A percentile compares a stretch with the other conserved stretches of the same genome.
phyloP scores from a whole-genome alignment of 495 filamentous ascomycete genomes.

The Neurospora africana region DNA sequence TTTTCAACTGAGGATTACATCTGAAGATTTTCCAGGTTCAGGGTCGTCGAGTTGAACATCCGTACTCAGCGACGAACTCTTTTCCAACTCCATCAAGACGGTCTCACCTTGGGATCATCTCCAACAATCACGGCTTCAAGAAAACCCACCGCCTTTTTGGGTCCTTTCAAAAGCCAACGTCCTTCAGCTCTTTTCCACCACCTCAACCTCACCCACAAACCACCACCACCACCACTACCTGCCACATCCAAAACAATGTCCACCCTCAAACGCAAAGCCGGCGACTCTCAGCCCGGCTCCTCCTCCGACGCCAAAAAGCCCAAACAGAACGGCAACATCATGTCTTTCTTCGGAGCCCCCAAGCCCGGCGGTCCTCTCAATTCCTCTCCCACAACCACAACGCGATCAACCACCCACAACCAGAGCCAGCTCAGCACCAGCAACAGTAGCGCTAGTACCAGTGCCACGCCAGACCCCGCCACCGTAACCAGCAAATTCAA shows the following conservation, averaged over 20 bases:
- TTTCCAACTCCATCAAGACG: not conserved
- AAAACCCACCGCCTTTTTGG: not conserved
- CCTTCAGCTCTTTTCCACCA: not conserved
- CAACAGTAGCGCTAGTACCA: slow-evolving; percentile 10
- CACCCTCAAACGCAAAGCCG: slow-evolving; percentile 59
- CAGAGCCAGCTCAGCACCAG: slow-evolving; percentile 13
- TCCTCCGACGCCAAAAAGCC: slow-evolving; percentile 55
- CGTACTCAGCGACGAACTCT: not conserved
- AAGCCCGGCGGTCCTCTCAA: slow-evolving; percentile 12
- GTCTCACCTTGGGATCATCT: not conserved
- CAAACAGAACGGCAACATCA: slow-evolving; percentile 47
- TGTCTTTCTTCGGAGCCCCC: slow-evolving; percentile 42
- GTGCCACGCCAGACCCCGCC: slow-evolving; percentile 13
- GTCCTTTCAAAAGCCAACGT: not conserved
- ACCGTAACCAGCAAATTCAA: slow-evolving; percentile 52
- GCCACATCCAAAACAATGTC: slow-evolving; percentile 28
- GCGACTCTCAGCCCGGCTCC: slow-evolving; percentile 30
- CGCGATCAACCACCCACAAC: not conserved
- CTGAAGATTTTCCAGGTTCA: not conserved
- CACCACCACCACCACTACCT: not conserved
- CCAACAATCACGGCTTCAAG: slow-evolving; percentile 1
- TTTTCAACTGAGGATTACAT: not conserved
- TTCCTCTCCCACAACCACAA: not conserved
- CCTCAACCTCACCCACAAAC: not conserved
- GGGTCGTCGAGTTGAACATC: too few species aligned